Evolutionary conservation across 345 rosid genomes (phyloP).

Genomic region (Populus davidiana): DNA sequence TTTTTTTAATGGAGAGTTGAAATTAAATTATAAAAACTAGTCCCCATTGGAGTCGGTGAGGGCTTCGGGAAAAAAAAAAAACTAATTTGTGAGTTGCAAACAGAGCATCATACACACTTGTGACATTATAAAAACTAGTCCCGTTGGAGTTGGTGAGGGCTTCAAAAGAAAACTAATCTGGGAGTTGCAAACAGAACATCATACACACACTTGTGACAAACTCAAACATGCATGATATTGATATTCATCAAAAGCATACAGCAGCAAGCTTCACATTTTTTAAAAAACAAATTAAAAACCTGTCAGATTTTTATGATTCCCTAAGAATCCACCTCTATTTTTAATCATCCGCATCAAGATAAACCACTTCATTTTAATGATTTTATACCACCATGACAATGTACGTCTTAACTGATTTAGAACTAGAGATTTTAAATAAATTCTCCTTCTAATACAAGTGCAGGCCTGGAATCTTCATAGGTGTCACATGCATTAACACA

Average conservation of each 20-base stretch:
- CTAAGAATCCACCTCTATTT: neutral
- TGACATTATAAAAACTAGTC: neutral
- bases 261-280: neutral
- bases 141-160: neutral
- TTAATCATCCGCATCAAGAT: neutral
- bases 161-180: neutral
- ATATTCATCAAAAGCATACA: neutral
- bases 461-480: neutral
- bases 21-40: neutral
- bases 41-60: neutral
- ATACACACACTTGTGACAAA: neutral
- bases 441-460: neutral
- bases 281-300: neutral
- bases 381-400: neutral
- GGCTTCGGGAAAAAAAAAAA: neutral
- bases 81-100: neutral
- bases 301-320: neutral
- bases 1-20: neutral
- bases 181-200: neutral
- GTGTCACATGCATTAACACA: neutral
- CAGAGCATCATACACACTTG: neutral
- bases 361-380: neutral
- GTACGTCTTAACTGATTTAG: neutral
- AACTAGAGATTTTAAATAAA: neutral
- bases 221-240: neutral